These are phyloP conservation scores for Phytophthora sojae DNA, from an alignment of 352 stramenopile species.

Conservation along the genomic window DNA sequence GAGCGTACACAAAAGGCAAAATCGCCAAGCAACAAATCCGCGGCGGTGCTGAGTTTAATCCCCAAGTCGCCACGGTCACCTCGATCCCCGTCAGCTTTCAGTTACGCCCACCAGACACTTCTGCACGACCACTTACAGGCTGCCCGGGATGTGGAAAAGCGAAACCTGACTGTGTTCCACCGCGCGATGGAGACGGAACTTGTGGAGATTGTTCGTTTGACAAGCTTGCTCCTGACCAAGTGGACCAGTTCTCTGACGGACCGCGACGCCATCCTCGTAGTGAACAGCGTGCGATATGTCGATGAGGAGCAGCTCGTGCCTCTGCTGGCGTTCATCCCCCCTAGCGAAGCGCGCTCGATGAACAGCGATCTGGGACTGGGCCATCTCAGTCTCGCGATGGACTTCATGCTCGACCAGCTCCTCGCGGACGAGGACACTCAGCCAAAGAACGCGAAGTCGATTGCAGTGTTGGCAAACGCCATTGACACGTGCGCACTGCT, in stretches of 20 bases:
- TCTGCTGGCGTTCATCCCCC: constrained; percentile 50
- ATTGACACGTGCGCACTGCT: constrained; percentile 65
- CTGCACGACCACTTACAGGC: constrained; percentile 67
- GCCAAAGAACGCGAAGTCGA: not conserved
- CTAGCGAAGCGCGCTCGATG: constrained; percentile 60
- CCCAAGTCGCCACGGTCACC: constrained; percentile 45
- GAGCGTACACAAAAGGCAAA: constrained; percentile 43
- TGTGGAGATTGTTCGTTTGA: constrained; percentile 52
- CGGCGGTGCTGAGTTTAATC: constrained; percentile 27
- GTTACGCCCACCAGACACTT: constrained; percentile 67
- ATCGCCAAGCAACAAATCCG: constrained; percentile 15
- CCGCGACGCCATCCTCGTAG: constrained; percentile 48
- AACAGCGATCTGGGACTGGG: constrained; percentile 56
- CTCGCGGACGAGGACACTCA: constrained; percentile 27
- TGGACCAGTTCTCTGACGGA: constrained; percentile 57
- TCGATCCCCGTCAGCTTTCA: constrained; percentile 45
- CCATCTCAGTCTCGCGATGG: constrained; percentile 70
- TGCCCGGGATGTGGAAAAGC: constrained; percentile 44
- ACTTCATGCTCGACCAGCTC: constrained; percentile 67
- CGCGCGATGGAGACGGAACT: constrained; percentile 56
- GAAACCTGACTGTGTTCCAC: constrained; percentile 48
- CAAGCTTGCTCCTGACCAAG: constrained; percentile 55
- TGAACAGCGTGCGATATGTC: constrained; percentile 54
- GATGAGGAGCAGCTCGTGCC: constrained; percentile 72
- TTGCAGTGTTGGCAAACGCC: constrained; percentile 37